A percentile compares a stretch with the other conserved stretches of the same genome.
phyloP scores from a whole-genome alignment of 805 yeast species.

The Myxozyma lipomycoides region DNA sequence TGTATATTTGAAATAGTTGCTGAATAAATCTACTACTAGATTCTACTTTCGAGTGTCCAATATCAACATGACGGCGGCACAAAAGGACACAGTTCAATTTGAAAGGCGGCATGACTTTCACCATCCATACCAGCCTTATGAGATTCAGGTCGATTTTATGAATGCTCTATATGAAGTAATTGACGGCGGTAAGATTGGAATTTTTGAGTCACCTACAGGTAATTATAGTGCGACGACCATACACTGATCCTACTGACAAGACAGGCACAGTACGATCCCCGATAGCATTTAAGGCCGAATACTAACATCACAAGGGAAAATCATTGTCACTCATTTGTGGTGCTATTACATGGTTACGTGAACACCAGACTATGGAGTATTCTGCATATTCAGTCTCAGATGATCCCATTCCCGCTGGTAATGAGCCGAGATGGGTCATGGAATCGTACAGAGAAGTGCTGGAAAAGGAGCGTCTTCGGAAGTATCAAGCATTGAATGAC shows the following conservation, averaged over 20 bases:
- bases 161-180: slow-evolving; percentile 62
- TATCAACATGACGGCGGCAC: too few species aligned
- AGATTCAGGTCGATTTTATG: slow-evolving; percentile 76
- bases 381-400: not conserved
- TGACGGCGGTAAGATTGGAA: slow-evolving; percentile 57
- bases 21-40: too few species aligned
- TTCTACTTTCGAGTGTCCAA: too few species aligned
- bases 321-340: slow-evolving; percentile 84
- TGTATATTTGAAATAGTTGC: too few species aligned
- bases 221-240: too few species aligned
- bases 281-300: too few species aligned
- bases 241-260: not conserved
- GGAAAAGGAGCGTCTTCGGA: slow-evolving; percentile 8
- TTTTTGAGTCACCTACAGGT: slow-evolving; percentile 93
- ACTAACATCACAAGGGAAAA: slow-evolving; percentile 72
- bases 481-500: slow-evolving; percentile 9
- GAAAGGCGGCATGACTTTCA: slow-evolving; percentile 55
- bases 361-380: slow-evolving; percentile 11
- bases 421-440: slow-evolving; percentile 63
- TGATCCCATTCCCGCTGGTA: slow-evolving; percentile 36
- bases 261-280: too few species aligned
- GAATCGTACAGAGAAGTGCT: slow-evolving; percentile 11
- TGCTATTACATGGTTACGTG: slow-evolving; percentile 71
- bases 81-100: too few species aligned
- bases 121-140: slow-evolving; percentile 82